A percentile compares a stretch with the other conserved stretches of the same genome.
phyloP scores from a whole-genome alignment of 2,329 filamentous ascomycete genomes.

The Beauveria varroae region DNA sequence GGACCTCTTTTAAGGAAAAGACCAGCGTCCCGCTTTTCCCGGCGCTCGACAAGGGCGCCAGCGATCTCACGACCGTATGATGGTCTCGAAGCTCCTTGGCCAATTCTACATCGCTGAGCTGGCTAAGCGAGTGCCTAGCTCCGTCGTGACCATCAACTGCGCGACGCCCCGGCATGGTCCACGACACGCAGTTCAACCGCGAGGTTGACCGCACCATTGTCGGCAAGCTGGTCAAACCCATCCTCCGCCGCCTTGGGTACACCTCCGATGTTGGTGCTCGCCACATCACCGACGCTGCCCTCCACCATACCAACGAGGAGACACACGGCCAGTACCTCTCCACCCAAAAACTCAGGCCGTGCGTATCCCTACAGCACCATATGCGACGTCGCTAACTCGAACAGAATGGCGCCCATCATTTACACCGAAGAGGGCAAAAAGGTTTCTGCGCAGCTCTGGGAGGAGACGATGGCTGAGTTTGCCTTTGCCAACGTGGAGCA shows the following conservation, averaged over 20 bases:
- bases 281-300: constrained; percentile 7
- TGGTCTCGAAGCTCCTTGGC: constrained; percentile 23
- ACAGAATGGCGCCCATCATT: constrained; percentile 8
- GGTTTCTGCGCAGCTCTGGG: constrained; percentile 9
- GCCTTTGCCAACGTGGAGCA: too few species aligned
- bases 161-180: constrained; percentile 16
- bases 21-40: constrained; percentile 12
- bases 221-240: constrained; percentile 7
- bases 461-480: too few species aligned
- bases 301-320: neutral
- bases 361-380: neutral
- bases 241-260: constrained; percentile 4
- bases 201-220: constrained; percentile 9
- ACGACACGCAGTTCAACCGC: constrained; percentile 13
- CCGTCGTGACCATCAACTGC: constrained; percentile 16
- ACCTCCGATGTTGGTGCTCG: constrained; percentile 7
- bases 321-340: constrained; percentile 10
- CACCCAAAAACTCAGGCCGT: constrained; percentile 10
- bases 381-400: neutral
- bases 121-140: constrained; percentile 14
- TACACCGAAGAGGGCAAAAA: constrained; percentile 13
- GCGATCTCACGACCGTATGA: constrained; percentile 12
- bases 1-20: constrained; percentile 12
- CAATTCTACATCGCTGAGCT: constrained; percentile 27
- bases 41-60: constrained; percentile 14